Percentiles rank a stretch among this genome's conserved stretches.
These are phyloP conservation scores for Dysphania ambrosioides DNA, from an alignment of 148 eudicot species.

Conservation along the genomic window DNA sequence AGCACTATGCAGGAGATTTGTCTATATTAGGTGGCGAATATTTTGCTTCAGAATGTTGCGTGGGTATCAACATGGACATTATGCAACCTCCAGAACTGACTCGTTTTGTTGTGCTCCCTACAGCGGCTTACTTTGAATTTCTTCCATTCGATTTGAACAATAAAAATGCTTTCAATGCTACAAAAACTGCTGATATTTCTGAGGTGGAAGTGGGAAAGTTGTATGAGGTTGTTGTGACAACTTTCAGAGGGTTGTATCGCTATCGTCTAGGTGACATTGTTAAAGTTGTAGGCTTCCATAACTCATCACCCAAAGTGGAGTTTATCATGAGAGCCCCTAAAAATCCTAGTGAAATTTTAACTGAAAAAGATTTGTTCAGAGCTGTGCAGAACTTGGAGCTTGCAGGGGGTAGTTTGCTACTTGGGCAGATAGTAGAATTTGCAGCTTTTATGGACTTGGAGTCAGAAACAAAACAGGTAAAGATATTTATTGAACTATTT, in stretches of 20 bases:
- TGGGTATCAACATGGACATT: slow-evolving; percentile 34
- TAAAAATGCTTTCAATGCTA: not conserved
- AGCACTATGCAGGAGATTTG: slow-evolving; percentile 35
- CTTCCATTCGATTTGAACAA: slow-evolving; percentile 29
- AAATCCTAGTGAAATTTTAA: slow-evolving; percentile 33
- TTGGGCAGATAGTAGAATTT: slow-evolving; percentile 23
- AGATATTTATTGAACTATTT: slow-evolving; percentile 35
- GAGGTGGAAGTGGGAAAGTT: slow-evolving; percentile 40
- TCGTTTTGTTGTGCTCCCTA: not conserved
- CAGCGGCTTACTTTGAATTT: slow-evolving; percentile 36
- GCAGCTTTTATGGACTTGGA: slow-evolving; percentile 31
- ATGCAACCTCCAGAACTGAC: not conserved
- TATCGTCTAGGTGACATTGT: slow-evolving; percentile 45
- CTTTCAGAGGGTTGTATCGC: slow-evolving; percentile 39
- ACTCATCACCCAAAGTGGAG: slow-evolving; percentile 39
- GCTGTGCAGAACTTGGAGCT: slow-evolving; percentile 28
- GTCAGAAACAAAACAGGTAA: slow-evolving; percentile 18
- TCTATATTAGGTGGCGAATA: slow-evolving; percentile 25
- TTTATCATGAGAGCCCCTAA: slow-evolving; percentile 51
- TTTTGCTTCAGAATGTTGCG: slow-evolving; percentile 20
- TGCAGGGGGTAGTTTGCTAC: slow-evolving; percentile 9
- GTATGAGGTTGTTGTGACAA: slow-evolving; percentile 49
- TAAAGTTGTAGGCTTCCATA: slow-evolving; percentile 42
- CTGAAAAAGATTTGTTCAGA: slow-evolving; percentile 36
- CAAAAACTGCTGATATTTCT: slow-evolving; percentile 36